These are phyloP conservation scores for Herpotrichia juniperi DNA, from an alignment of 2,329 filamentous ascomycete genomes.

Conservation along the genomic window DNA sequence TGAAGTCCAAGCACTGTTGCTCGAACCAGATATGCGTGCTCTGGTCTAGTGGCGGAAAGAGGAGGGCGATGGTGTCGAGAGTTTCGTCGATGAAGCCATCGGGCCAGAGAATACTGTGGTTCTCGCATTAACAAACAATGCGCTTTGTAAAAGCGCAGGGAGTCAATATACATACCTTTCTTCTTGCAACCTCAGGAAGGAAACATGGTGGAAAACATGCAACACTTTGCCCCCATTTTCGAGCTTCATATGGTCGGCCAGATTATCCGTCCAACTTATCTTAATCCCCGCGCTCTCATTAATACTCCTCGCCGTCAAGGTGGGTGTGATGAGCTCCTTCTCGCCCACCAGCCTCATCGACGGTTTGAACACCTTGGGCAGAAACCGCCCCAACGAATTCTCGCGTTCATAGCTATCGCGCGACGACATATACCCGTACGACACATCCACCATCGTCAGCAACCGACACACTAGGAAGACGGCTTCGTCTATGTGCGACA, in stretches of 20 bases:
- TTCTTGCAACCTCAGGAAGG: slow-evolving; percentile 41
- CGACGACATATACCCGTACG: not conserved
- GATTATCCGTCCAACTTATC: slow-evolving; percentile 46
- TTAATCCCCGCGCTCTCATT: slow-evolving; percentile 43
- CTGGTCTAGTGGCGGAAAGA: slow-evolving; percentile 35
- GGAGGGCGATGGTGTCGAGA: slow-evolving; percentile 39
- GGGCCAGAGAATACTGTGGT: slow-evolving; percentile 24
- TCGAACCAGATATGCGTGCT: slow-evolving; percentile 10
- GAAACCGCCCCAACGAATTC: too few species aligned
- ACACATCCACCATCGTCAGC: not conserved
- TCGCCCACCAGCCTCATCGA: too few species aligned
- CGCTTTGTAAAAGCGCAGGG: too few species aligned
- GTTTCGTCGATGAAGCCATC: slow-evolving; percentile 41
- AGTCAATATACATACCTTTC: slow-evolving; percentile 18
- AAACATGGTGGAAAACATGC: slow-evolving; percentile 47
- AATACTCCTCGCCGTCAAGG: slow-evolving; percentile 11
- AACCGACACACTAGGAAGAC: not conserved
- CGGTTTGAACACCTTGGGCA: too few species aligned
- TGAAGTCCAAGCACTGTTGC: not conserved
- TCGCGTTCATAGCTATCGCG: too few species aligned
- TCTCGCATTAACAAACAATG: too few species aligned
- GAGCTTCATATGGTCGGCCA: slow-evolving; percentile 48
- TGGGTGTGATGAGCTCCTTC: not conserved
- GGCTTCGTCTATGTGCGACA: too few species aligned
- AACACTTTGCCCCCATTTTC: slow-evolving; percentile 44